Percentiles rank a stretch among this genome's conserved stretches.
Evolutionary conservation across 1,139 yeast species (phyloP).

Genomic region (Kluyveromyces marxianus): DNA sequence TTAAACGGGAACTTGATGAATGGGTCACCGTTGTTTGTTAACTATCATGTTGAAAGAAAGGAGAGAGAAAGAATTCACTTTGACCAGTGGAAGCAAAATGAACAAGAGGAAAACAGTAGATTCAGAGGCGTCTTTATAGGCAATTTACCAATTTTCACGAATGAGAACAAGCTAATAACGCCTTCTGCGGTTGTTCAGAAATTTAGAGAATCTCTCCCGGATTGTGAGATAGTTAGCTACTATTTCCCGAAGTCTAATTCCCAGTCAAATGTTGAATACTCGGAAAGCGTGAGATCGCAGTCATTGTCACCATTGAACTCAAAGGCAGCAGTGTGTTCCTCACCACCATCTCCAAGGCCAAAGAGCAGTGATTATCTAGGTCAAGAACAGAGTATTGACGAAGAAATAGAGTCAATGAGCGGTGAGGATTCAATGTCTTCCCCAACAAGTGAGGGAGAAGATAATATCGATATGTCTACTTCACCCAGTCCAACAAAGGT

Average conservation of each 20-base stretch:
- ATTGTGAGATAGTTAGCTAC: conserved; percentile 20
- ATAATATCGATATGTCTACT: no score
- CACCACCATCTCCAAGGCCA: no score
- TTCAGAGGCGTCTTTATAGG: conserved; percentile 30
- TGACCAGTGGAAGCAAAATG: conserved; percentile 23
- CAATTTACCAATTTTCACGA: conserved; percentile 20
- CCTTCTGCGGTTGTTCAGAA: conserved; percentile 18
- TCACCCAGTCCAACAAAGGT: no score
- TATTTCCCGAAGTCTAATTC: conserved; percentile 23
- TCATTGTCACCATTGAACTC: neutral
- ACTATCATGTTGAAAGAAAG: conserved; percentile 46
- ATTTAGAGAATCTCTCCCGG: conserved; percentile 12
- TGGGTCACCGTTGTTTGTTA: conserved; percentile 38
- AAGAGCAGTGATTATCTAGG: no score
- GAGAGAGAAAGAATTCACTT: conserved; percentile 36
- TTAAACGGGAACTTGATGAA: conserved; percentile 36
- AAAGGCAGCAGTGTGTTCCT: neutral
- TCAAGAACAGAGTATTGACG: no score
- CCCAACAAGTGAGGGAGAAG: no score
- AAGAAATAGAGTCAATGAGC: no score
- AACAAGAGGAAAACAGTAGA: conserved; percentile 15
- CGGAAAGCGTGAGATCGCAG: neutral
- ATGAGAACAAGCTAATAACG: conserved; percentile 12
- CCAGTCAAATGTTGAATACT: conserved; percentile 7
- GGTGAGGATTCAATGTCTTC: no score